phyloP scores from a whole-genome alignment of 2,329 filamentous ascomycete genomes.

The Byssochlamys sp. region DNA sequence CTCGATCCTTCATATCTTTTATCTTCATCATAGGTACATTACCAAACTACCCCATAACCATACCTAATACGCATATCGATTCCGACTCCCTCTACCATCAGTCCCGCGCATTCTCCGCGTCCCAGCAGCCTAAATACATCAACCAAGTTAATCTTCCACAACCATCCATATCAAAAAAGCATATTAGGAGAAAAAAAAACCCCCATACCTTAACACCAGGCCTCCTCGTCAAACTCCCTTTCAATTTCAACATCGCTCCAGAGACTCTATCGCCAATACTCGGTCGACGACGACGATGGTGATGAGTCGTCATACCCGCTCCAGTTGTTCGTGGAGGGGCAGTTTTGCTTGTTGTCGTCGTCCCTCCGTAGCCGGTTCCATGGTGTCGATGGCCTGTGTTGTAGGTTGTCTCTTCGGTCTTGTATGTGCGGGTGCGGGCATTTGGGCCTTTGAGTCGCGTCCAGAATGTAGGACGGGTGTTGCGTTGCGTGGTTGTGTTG shows the following conservation, averaged over 20 bases:
- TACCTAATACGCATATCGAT: background rate
- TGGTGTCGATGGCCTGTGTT: background rate
- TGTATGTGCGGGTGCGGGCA: constrained; percentile 24
- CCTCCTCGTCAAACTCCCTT: constrained; percentile 57
- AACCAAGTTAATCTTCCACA: background rate
- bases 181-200: no score
- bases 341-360: constrained; percentile 30
- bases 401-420: constrained; percentile 13
- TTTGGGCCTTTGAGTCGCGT: constrained; percentile 41
- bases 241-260: constrained; percentile 64
- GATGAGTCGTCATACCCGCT: constrained; percentile 37
- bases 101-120: constrained; percentile 66
- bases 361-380: background rate
- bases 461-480: constrained; percentile 44
- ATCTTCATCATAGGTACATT: background rate
- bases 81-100: constrained; percentile 51
- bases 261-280: constrained; percentile 67
- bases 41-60: background rate
- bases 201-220: constrained; percentile 58
- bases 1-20: background rate
- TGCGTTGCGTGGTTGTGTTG: constrained; percentile 28
- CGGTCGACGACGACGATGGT: constrained; percentile 59
- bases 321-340: constrained; percentile 29
- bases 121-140: constrained; percentile 53
- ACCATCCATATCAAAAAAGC: no score